A percentile compares a stretch with the other conserved stretches of the same genome.
These are phyloP conservation scores for Flaveria robusta DNA, from an alignment of 129 eudicot species.

Conservation along the genomic window DNA sequence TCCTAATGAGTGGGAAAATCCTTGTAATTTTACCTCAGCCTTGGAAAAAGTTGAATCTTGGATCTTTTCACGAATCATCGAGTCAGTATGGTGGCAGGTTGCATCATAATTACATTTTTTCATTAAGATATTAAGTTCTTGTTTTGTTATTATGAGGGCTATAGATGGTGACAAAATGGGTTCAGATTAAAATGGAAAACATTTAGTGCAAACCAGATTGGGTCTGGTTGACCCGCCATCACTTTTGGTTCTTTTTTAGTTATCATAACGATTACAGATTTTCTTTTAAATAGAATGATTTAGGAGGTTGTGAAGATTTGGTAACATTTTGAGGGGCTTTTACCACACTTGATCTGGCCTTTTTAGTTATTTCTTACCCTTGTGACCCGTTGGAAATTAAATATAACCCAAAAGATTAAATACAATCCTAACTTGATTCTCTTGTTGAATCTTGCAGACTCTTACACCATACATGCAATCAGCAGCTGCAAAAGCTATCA, in stretches of 20 bases:
- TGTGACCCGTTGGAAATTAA: neutral
- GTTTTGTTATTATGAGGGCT: neutral
- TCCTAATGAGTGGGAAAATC: constrained; percentile 62
- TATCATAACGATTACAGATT: neutral
- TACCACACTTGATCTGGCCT: neutral
- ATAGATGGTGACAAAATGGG: constrained; percentile 6
- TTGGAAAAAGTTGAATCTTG: constrained; percentile 87
- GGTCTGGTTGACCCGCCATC: neutral
- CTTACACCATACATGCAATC: constrained; percentile 96
- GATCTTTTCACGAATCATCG: constrained; percentile 85
- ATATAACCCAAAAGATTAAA: neutral
- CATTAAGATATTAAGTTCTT: neutral
- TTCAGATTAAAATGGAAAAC: neutral
- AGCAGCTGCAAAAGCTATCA: constrained; percentile 66
- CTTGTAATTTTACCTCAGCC: constrained; percentile 49
- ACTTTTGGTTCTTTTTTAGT: neutral
- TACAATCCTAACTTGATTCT: constrained; percentile 11
- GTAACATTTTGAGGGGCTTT: neutral
- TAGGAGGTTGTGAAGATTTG: neutral
- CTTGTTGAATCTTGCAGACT: constrained; percentile 50
- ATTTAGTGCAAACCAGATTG: neutral
- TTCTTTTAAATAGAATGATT: neutral
- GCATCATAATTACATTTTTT: constrained; percentile 10
- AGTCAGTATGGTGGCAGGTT: constrained; percentile 99
- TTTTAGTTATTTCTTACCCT: neutral